Conservation (phyloP, 305 asterid genomes). For the Solanum hybrid region DNA sequence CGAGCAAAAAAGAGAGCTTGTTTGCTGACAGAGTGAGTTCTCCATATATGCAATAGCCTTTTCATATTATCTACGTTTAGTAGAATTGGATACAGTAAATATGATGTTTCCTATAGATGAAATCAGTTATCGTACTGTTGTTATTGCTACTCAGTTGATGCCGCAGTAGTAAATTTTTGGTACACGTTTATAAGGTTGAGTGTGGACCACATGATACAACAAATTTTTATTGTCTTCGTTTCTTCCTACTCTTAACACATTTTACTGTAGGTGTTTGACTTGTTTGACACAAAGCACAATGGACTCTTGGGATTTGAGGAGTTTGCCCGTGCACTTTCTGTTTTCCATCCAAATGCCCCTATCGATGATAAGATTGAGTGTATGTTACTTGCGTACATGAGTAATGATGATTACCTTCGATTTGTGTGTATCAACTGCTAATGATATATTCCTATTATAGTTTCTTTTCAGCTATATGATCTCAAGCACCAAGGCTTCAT, state of each 20-base stretch:
- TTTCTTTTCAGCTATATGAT: slow-evolving; percentile 95
- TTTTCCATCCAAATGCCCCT: slow-evolving; percentile 98
- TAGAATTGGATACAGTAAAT: background rate
- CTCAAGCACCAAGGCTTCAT: slow-evolving; percentile 98
- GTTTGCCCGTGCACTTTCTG: slow-evolving; percentile 95
- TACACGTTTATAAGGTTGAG: background rate
- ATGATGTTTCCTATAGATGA: background rate
- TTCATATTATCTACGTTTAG: background rate
- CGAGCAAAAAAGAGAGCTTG: slow-evolving; percentile 92
- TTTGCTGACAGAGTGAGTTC: slow-evolving; percentile 84
- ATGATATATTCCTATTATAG: slow-evolving; percentile 28
- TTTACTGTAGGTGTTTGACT: slow-evolving; percentile 67
- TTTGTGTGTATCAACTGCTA: background rate
- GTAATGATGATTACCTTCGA: background rate
- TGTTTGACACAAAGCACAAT: slow-evolving; percentile 94
- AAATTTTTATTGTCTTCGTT: background rate
- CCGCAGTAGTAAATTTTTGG: background rate
- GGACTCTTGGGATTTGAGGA: slow-evolving; percentile 98
- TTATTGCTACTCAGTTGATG: background rate
- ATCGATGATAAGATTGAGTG: slow-evolving; percentile 92
- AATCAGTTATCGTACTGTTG: background rate
- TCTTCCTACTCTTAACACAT: background rate
- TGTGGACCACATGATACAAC: background rate
- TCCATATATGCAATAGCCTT: background rate
- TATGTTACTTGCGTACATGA: slow-evolving; percentile 17